Evolutionary conservation across 2,329 filamentous ascomycete genomes (phyloP).

Genomic region (Aspergillus aculeatus): DNA sequence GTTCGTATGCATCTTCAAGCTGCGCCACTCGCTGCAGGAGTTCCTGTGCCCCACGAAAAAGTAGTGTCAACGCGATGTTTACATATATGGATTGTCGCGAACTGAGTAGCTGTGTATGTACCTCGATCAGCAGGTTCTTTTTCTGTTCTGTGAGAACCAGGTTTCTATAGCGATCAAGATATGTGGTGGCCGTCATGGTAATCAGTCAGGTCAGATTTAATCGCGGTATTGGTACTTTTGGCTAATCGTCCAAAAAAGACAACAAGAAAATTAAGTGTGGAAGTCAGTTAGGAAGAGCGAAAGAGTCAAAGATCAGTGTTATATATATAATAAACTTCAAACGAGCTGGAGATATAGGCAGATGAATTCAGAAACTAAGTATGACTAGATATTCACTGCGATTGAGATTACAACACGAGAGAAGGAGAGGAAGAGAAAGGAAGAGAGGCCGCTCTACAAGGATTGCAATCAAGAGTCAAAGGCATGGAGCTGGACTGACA

Average conservation of each 20-base stretch:
- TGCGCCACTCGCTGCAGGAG: constrained; percentile 45
- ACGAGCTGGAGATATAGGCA: neutral
- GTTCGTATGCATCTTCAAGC: constrained; percentile 45
- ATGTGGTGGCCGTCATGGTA: constrained; percentile 34
- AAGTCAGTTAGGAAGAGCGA: neutral
- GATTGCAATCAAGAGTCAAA: neutral
- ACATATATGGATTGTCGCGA: constrained; percentile 7
- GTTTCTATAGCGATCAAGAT: constrained; percentile 46
- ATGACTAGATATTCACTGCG: neutral
- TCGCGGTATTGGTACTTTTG: neutral
- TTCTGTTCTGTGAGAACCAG: constrained; percentile 45
- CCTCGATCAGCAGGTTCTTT: constrained; percentile 51
- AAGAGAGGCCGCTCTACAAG: neutral
- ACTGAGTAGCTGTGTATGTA: constrained; percentile 23
- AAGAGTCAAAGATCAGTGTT: neutral
- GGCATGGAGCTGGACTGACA: neutral
- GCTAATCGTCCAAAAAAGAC: no score
- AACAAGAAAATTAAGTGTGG: no score
- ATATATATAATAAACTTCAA: neutral
- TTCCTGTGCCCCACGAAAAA: constrained; percentile 36
- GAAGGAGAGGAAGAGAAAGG: constrained; percentile 1
- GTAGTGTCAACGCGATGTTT: constrained; percentile 15
- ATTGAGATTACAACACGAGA: neutral
- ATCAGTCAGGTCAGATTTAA: constrained; percentile 12
- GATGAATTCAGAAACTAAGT: neutral